Percentiles rank a stretch among this genome's conserved stretches.
Conservation (phyloP, 31 red algal genomes). For the Pterothamnion heteromorphum region DNA sequence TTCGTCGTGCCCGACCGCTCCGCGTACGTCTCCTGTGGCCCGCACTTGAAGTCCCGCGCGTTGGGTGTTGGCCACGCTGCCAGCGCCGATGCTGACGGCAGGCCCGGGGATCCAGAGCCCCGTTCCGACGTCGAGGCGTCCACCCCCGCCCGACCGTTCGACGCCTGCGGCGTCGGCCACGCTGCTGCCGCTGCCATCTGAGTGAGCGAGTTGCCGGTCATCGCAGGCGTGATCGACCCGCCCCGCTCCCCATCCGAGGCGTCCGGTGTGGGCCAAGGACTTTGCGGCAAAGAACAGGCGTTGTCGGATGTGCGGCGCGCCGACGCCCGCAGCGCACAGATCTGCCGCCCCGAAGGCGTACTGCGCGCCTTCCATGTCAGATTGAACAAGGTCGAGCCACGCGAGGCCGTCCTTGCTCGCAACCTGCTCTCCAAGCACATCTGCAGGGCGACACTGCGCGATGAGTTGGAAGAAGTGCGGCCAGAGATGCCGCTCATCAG, state of each 20-base stretch:
- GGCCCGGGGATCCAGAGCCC: no score
- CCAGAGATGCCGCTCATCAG: slow-evolving; percentile 6
- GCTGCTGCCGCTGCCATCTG: no score
- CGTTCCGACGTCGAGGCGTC: no score
- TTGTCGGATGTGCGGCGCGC: slow-evolving; percentile 11
- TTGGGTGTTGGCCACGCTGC: no score
- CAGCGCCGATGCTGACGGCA: no score
- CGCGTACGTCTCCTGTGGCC: no score
- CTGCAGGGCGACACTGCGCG: not conserved
- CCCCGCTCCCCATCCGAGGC: not conserved
- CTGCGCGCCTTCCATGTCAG: not conserved
- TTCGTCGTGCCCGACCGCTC: no score
- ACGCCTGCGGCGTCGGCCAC: no score
- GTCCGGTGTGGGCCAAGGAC: not conserved
- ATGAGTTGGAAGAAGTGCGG: not conserved
- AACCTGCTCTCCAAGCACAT: slow-evolving; percentile 1
- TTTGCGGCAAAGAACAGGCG: not conserved
- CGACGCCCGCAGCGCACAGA: not conserved
- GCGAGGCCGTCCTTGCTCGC: not conserved
- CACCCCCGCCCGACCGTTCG: no score
- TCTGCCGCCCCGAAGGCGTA: not conserved
- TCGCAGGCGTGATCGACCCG: no score
- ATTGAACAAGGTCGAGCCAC: not conserved
- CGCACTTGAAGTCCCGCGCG: no score
- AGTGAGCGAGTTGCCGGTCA: no score